Conservation (phyloP, 208 protist species). For the Leishmania tropica region DNA sequence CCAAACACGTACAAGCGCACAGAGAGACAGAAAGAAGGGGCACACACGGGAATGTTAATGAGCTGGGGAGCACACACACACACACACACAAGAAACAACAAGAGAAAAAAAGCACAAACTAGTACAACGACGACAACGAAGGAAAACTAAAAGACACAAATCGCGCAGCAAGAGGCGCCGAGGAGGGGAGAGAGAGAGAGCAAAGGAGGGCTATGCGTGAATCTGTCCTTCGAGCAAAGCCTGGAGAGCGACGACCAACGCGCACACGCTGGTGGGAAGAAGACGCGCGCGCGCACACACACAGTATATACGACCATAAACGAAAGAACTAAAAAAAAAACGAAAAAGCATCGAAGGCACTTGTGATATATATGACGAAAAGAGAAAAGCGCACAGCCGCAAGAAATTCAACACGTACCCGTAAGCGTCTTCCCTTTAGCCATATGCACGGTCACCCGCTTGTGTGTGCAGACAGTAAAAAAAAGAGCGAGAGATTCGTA, state of each 20-base stretch:
- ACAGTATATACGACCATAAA: not conserved
- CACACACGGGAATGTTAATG: not conserved
- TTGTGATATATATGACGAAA: not conserved
- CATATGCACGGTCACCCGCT: not conserved
- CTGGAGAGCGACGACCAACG: not conserved
- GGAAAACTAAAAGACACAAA: not conserved
- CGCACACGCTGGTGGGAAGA: not conserved
- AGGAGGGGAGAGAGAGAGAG: not conserved
- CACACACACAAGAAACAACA: not conserved
- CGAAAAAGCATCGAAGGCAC: not conserved
- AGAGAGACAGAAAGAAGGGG: no score
- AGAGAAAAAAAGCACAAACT: no score
- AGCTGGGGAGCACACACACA: not conserved
- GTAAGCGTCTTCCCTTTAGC: not conserved
- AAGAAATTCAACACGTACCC: not conserved
- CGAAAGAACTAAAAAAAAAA: not conserved
- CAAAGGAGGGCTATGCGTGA: not conserved
- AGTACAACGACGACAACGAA: no score
- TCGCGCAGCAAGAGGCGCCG: not conserved
- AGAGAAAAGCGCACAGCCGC: not conserved
- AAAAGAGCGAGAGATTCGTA: not conserved
- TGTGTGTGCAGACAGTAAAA: not conserved
- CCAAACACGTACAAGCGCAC: not conserved
- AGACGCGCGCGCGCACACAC: not conserved
- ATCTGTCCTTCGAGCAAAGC: not conserved